Evolutionary conservation across 441 rosid genomes (phyloP).

Genomic region (Gossypium laxum): DNA sequence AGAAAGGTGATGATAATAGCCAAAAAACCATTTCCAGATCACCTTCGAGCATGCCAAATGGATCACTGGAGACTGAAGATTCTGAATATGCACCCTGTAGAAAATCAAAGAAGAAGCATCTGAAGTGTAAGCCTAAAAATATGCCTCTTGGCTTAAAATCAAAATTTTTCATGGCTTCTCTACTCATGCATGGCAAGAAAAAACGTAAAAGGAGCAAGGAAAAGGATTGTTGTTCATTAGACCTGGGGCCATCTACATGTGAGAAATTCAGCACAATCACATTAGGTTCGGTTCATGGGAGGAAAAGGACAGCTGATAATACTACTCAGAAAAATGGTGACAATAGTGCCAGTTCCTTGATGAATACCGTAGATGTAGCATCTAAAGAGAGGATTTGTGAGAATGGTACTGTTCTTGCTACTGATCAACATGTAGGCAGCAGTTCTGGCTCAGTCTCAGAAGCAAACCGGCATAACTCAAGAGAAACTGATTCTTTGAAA

Average conservation of each 20-base stretch:
- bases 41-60: slow-evolving; percentile 11
- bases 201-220: slow-evolving; percentile 39
- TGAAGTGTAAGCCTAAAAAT: slow-evolving; percentile 21
- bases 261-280: slow-evolving; percentile 18
- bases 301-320: slow-evolving; percentile 20
- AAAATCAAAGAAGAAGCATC: slow-evolving; percentile 33
- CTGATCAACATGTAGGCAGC: slow-evolving; percentile 25
- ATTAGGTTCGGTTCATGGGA: slow-evolving; percentile 17
- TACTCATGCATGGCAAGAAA: slow-evolving; percentile 36
- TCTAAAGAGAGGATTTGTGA: slow-evolving; percentile 30
- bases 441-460: slow-evolving; percentile 19
- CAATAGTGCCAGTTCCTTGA: slow-evolving; percentile 18
- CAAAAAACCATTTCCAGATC: slow-evolving; percentile 13
- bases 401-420: slow-evolving; percentile 37
- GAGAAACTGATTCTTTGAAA: slow-evolving; percentile 25
- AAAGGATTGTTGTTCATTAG: slow-evolving; percentile 16
- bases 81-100: slow-evolving; percentile 12
- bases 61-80: slow-evolving; percentile 15
- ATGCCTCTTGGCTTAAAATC: slow-evolving; percentile 38
- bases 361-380: slow-evolving; percentile 25
- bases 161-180: slow-evolving; percentile 32
- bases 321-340: slow-evolving; percentile 17
- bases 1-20: slow-evolving; percentile 20
- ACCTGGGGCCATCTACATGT: slow-evolving; percentile 47
- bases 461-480: slow-evolving; percentile 23